Evolutionary conservation across 495 filamentous ascomycete genomes (phyloP), one percentile per base, ranked within the genome.

Genomic region (Aspergillus coremiiformis): DNA sequence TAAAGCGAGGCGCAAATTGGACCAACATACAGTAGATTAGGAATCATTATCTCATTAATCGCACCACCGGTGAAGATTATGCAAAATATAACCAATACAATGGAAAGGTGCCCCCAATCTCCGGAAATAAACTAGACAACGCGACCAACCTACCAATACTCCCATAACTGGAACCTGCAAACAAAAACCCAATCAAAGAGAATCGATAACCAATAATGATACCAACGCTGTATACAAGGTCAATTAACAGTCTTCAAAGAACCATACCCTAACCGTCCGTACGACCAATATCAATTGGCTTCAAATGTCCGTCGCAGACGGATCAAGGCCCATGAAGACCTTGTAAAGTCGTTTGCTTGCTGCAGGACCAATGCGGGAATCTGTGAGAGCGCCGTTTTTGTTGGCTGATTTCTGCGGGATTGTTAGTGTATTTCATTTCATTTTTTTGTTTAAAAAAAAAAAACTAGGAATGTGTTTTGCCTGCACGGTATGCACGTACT

Each of bases 281-380:
- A 52, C 39, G n/a, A 17, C 12, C 7, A 9, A 26, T 33, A 49
- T 30, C 42, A 39, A 26, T 17, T 7, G 20, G 24, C 48, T 21
- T 77, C 67, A 91, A 46, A 90, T 72, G 70, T 91, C 86, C 30
- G 75, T 83, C 26, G 82, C 86, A 12, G 55, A 64, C 48, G 83
- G 78, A 66, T 91, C 84, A 39, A 66, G 70, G 3, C 84, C 82
- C 64, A 79, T 83, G 61, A 91, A 89, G 0, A 92, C 81, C 63
- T 84, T 89, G 54, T 84, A 78, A 35, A 94, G 58, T 52, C 89
- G 75, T 66, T 73, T 78, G 57, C 88, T 92, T n/a, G 84, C 74
- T 1, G 84, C 79, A 33, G 72, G 79, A 5, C 89, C 88, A 20
- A 94, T 72, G 11, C 77, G 76, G 15, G 81, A 67, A 44, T 85